Base-by-base conservation (phyloP, 257 asterid species). In the Solanum clarkiae region DNA sequence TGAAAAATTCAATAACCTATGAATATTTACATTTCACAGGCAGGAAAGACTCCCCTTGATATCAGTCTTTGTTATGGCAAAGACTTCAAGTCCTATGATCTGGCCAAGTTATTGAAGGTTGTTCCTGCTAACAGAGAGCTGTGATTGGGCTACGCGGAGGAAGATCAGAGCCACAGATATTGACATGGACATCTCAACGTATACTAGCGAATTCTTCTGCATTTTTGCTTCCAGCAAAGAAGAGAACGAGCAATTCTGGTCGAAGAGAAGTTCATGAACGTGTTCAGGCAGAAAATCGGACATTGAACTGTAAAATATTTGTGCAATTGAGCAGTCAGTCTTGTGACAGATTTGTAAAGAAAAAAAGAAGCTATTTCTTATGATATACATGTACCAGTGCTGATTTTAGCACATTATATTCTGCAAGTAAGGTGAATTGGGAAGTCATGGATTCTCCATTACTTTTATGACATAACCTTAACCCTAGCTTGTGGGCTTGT, bases 1-100 rank as follows among this genome's bases (percentile, higher is more conserved):
- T 4, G 63, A 55, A 54, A 22, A 63, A 5, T 22, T 47, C 29
- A 6, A 9, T 40, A 62, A 55, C 70, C 16, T 51, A 42, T 57
- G 66, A 29, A 15, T 6, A 68, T 65, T 26, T 75, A 7, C 86
- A 72, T 40, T 85, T 74, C 92, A 93, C 93, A 96, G 99, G 95
- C 87, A 75, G 98, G 98, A 22, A 87, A 88, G 15, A 91, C 97
- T 44, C 85, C 98, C 20, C 88, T 94, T 63, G 99, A 94, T 88
- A 92, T 96, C 40, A 86, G 97, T 92, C 74, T 95, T 59, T 95
- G 98, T 69, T 96, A 96, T 59, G 99, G 99, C 53, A 94, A 92
- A 91, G 99, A 96, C 54, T 96, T 93, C 93, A 96, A 96, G 90
- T 95, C 99, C 10, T 93, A 94, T 80, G 99, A 96, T 80, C 92